Base-by-base conservation (phyloP, 345 rosid genomes). In the Aquilaria malaccensis region DNA sequence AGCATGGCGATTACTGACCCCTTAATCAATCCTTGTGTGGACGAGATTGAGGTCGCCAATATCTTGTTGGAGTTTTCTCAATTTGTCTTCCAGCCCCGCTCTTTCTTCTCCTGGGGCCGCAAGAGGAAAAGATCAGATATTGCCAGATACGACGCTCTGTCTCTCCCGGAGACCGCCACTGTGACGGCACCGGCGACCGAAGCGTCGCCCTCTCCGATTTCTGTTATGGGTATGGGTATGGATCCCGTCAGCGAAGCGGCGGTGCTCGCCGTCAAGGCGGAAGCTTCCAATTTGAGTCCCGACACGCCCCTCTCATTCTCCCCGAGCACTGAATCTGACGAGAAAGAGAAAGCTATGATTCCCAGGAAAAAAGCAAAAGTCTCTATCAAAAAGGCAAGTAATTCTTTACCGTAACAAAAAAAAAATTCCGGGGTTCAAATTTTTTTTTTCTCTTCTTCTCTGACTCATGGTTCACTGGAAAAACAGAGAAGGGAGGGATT, bases 321-420 rank as follows among this genome's bases (percentile, higher is more conserved):
- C 12, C 77, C 77, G 0, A 76, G 76, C 7, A 37, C 43, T 55
- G 83, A 76, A 68, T 57, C 70, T 43, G 80, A 76, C 13, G 80
- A 68, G 59, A 37, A 3, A 37, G 43, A 37, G 3, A 73, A 63
- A 48, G 52, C 50, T 13, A 64, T 56, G 50, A 68, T 61, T 14
- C 14, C 60, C 13, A 76, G 59, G 51, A 63, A 62, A 57, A 76
- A 52, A 67, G 41, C 51, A 37, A 37, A 37, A 68, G 43, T 33
- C 43, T 37, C 43, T 7, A 37, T 37, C 7, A 37, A 37, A 37
- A 37, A 37, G 43, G 43, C 43, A 7, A 37, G 43, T 37, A 3
- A 3, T 37, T 37, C 5, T 37, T 37, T 37, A 37, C 43, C 7
- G 3, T 3, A 37, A 37, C 43, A 3, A 7, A 37, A 37, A 37